These are phyloP conservation scores for Pseudohalonectria lignicola DNA, from an alignment of 2,329 filamentous ascomycete genomes.

Conservation along the genomic window DNA sequence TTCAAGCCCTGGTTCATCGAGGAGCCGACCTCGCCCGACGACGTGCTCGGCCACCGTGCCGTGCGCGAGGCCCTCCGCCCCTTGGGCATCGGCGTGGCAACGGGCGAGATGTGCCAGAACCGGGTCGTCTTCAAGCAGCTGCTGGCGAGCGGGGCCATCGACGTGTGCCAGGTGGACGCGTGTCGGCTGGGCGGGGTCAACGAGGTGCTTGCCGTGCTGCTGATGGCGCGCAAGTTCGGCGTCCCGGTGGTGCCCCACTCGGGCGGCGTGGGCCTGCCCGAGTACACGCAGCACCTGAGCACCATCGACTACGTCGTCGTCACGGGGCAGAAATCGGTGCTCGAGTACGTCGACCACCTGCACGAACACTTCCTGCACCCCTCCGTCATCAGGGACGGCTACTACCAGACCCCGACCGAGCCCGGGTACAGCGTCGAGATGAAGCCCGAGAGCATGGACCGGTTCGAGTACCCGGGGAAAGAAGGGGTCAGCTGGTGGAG, in stretches of 20 bases:
- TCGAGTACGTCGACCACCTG: constrained; percentile 88
- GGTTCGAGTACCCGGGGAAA: constrained; percentile 65
- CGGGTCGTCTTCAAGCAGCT: constrained; percentile 91
- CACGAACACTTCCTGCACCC: constrained; percentile 90
- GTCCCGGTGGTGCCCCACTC: constrained; percentile 83
- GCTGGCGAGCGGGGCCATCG: constrained; percentile 67
- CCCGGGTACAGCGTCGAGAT: constrained; percentile 90
- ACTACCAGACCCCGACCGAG: constrained; percentile 75
- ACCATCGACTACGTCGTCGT: constrained; percentile 91
- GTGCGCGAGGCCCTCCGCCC: constrained; percentile 70
- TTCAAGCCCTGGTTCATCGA: constrained; percentile 94
- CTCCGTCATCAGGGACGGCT: constrained; percentile 68
- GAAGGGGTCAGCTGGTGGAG: constrained; percentile 79
- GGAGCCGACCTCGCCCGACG: constrained; percentile 84
- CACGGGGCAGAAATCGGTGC: constrained; percentile 65
- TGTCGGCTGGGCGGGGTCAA: constrained; percentile 86
- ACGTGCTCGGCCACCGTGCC: constrained; percentile 79
- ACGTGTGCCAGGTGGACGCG: constrained; percentile 83
- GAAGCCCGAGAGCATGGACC: constrained; percentile 79
- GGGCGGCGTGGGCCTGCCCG: constrained; percentile 79
- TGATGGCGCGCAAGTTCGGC: constrained; percentile 70
- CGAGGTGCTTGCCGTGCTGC: constrained; percentile 79
- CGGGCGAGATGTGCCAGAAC: constrained; percentile 94
- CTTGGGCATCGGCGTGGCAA: constrained; percentile 71
- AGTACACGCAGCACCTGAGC: constrained; percentile 87